Conservation (phyloP, 2,329 filamentous ascomycete species). For the Xylaria sp. region DNA sequence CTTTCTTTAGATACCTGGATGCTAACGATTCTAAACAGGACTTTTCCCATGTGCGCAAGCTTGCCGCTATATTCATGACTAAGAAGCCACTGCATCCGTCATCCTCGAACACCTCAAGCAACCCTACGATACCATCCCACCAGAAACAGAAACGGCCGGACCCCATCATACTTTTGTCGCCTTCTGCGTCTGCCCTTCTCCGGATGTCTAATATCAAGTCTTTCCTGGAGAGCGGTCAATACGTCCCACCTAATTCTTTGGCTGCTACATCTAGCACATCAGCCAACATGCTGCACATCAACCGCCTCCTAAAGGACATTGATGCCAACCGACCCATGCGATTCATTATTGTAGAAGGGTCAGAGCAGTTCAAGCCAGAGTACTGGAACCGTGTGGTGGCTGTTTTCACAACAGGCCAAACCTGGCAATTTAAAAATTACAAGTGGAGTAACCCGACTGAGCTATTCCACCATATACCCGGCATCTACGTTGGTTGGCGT, state of each 20-base stretch:
- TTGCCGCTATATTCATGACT: constrained; percentile 76
- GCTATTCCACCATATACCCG: constrained; percentile 85
- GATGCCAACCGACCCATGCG: constrained; percentile 76
- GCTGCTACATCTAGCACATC: constrained; percentile 65
- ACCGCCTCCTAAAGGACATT: constrained; percentile 74
- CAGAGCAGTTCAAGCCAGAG: constrained; percentile 95
- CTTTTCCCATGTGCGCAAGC: constrained; percentile 91
- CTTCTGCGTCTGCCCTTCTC: constrained; percentile 90
- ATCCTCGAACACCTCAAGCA: constrained; percentile 45
- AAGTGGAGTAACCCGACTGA: constrained; percentile 91
- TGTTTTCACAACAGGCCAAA: constrained; percentile 96
- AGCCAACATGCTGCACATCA: constrained; percentile 84
- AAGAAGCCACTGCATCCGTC: constrained; percentile 56
- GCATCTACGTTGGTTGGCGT: constrained; percentile 89
- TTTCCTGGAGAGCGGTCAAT: constrained; percentile 86
- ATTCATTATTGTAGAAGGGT: constrained; percentile 93
- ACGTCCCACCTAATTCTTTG: constrained; percentile 72
- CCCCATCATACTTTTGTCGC: constrained; percentile 96
- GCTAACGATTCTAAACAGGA: constrained; percentile 63
- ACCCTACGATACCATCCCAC: constrained; percentile 58
- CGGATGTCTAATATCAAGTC: constrained; percentile 95
- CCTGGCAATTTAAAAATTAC: constrained; percentile 98
- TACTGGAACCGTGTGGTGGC: constrained; percentile 96
- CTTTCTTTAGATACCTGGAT: not conserved
- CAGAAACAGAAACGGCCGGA: constrained; percentile 64